Evolutionary conservation across 208 protist genomes (phyloP).

Genomic region (Trypanosoma congolense): DNA sequence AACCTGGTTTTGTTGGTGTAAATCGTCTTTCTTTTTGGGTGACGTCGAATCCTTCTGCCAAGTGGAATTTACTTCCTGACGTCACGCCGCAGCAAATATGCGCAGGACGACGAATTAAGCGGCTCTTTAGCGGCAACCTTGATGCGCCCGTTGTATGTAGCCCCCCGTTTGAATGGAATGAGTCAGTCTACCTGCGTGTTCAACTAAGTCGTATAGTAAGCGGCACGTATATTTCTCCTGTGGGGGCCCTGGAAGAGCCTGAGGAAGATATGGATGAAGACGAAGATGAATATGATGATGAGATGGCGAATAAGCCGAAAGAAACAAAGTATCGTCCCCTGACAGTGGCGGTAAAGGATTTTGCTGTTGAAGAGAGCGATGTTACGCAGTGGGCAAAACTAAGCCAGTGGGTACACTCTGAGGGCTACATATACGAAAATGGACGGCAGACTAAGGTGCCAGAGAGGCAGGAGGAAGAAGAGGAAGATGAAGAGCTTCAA

Average conservation of each 20-base stretch:
- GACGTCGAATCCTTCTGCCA: constrained; percentile 54
- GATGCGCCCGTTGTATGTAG: constrained; percentile 68
- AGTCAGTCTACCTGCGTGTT: constrained; percentile 89
- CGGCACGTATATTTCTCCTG: constrained; percentile 81
- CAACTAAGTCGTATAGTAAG: constrained; percentile 92
- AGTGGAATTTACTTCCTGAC: constrained; percentile 86
- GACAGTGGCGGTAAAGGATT: constrained; percentile 48
- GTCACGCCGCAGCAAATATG: constrained; percentile 92
- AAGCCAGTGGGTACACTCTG: constrained; percentile 88
- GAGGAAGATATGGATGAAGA: constrained; percentile 80
- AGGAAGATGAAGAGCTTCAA: constrained; percentile 55
- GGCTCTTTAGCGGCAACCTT: constrained; percentile 90
- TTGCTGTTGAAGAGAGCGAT: constrained; percentile 65
- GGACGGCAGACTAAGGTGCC: constrained; percentile 89
- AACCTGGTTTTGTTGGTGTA: constrained; percentile 76
- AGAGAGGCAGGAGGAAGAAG: constrained; percentile 71
- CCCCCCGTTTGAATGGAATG: constrained; percentile 90
- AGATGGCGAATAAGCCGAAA: constrained; percentile 45
- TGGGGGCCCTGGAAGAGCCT: constrained; percentile 78
- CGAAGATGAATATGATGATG: constrained; percentile 80
- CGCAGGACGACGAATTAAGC: constrained; percentile 78
- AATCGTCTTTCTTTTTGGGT: constrained; percentile 93
- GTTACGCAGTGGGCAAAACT: constrained; percentile 63
- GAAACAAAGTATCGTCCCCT: constrained; percentile 83
- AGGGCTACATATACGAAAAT: constrained; percentile 76